Evolutionary conservation across 129 eudicot genomes (phyloP), one percentile per base, ranked within the genome.

Genomic region (Logfia minima): DNA sequence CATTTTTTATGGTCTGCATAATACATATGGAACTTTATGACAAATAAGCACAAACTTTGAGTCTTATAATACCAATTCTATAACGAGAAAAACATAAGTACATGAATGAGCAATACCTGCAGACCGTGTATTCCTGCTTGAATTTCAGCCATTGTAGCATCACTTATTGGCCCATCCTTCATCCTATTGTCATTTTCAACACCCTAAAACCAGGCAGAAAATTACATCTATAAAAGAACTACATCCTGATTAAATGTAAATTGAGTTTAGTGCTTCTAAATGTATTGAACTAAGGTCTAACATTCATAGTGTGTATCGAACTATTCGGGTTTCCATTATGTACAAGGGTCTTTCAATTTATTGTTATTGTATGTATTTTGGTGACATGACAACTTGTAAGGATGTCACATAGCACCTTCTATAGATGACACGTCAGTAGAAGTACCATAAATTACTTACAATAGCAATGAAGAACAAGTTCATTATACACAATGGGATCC

Each of bases 81-180:
- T 26, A 68, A 37, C 13, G 37, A 39, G 13, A 7, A 39, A 9
- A 74, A 16, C 22, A 21, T 24, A 63, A 63, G 8, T 23, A 11
- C 28, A 14, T 63, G 69, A 64, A 64, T 29, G n/a, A 22, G 29
- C 23, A 32, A 23, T 67, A 90, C 96, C 92, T 87, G 92, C 80
- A 90, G 79, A 75, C 92, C 96, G 60, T 90, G 82, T 23, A 87
- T 66, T 68, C 88, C 86, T 14, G 96, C 90, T 83, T 90, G 87
- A 82, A 85, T 81, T 83, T 90, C 92, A 83, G 86, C 84, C 22
- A 81, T 74, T 62, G 79, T 73, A 78, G 85, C 78, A 74, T 87
- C 90, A 76, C 82, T 71, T 37, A 84, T 43, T 0, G 86, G 69
- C 51, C 73, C 79, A 48, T 74, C 71, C 65, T 22, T 86, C 19